A percentile compares a stretch with the other conserved stretches of the same genome.
phyloP scores from a whole-genome alignment of 2,329 filamentous ascomycete genomes.

The Apiospora saccharicola region DNA sequence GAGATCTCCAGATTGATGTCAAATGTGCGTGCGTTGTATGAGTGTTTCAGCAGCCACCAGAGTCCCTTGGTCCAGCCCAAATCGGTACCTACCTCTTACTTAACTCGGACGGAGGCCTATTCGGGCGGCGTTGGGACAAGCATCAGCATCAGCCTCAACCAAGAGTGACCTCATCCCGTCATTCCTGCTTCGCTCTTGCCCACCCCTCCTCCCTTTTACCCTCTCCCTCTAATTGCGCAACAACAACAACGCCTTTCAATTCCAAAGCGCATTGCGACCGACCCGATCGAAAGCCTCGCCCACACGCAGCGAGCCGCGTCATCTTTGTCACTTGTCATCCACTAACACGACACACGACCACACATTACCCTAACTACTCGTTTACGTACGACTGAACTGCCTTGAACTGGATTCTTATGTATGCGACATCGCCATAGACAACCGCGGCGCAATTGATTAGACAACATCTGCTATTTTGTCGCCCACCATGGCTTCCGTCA shows the following conservation, averaged over 20 bases:
- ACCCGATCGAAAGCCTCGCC: background rate
- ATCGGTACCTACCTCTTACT: slow-evolving; percentile 11
- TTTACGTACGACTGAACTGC: background rate
- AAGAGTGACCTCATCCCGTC: slow-evolving; percentile 27
- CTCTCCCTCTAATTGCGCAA: background rate
- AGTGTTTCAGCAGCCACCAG: slow-evolving; percentile 16
- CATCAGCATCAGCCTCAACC: slow-evolving; percentile 3
- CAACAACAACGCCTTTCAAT: background rate
- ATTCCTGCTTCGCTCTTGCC: slow-evolving; percentile 21
- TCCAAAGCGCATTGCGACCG: slow-evolving; percentile 10
- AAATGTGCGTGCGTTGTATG: background rate
- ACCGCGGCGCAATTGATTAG: slow-evolving; percentile 17
- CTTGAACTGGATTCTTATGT: background rate
- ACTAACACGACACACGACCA: background rate
- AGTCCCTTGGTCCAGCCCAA: background rate
- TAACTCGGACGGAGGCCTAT: background rate
- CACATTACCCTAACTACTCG: background rate
- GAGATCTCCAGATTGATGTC: background rate
- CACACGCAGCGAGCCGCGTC: slow-evolving; percentile 7
- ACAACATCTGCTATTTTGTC: slow-evolving; percentile 25
- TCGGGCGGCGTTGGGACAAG: background rate
- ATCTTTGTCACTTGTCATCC: background rate
- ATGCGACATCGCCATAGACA: background rate
- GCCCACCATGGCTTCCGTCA: slow-evolving; percentile 83
- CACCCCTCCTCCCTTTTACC: background rate